phyloP scores from a whole-genome alignment of 2,329 filamentous ascomycete genomes.

The Pseudopithomyces maydicus region DNA sequence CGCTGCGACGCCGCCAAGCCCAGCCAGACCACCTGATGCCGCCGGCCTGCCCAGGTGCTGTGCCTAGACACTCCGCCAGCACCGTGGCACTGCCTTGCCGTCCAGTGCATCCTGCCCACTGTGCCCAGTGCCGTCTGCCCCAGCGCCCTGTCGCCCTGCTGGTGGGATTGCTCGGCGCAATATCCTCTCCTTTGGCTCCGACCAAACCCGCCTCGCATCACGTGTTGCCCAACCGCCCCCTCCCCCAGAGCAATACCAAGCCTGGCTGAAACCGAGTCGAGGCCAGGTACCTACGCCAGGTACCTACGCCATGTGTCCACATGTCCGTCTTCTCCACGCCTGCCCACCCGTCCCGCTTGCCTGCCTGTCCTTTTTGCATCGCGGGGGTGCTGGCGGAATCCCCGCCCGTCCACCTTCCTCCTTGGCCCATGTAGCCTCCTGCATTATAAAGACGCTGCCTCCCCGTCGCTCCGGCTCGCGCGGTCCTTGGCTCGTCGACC shows the following conservation, averaged over 20 bases:
- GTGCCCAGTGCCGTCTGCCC: too few relatives aligned
- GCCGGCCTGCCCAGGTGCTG: too few relatives aligned
- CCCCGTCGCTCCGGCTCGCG: background rate
- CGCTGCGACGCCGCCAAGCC: constrained; percentile 1
- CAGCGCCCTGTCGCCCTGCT: too few relatives aligned
- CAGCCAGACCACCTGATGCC: constrained; percentile 2
- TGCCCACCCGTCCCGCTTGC: background rate
- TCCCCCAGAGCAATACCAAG: constrained; percentile 14
- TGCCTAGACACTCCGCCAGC: constrained; percentile 12
- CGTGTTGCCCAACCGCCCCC: constrained; percentile 5
- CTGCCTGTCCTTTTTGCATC: too few relatives aligned
- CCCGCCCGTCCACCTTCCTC: background rate
- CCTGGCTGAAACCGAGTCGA: constrained; percentile 32
- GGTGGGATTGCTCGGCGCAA: constrained; percentile 4
- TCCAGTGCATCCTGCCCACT: too few relatives aligned
- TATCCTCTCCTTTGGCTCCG: constrained; percentile 3
- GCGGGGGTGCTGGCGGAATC: background rate
- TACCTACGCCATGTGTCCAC: too few relatives aligned
- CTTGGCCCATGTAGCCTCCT: background rate
- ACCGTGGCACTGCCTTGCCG: constrained; percentile 1
- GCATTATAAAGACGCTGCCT: background rate
- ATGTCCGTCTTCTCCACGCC: background rate
- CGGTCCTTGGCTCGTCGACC: background rate
- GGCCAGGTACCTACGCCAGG: too few relatives aligned
- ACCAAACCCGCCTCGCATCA: constrained; percentile 11